Evolutionary conservation across 2,329 filamentous ascomycete species (phyloP), one percentile per base, ranked within the genome.

Genomic region (Penicillium sumatraense): DNA sequence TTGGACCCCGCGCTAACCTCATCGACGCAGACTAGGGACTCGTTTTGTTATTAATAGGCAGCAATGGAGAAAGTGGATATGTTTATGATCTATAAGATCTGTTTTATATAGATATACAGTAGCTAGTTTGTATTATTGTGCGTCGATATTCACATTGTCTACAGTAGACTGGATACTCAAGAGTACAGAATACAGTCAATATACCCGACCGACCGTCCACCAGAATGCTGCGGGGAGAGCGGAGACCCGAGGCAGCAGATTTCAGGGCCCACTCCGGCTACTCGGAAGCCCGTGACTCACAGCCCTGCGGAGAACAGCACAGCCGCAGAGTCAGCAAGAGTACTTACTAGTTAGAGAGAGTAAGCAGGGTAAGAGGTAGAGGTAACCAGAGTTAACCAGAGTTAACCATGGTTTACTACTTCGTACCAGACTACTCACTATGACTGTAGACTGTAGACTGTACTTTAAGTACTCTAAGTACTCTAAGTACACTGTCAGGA

Each of bases 1-100:
- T 61, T 26, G 54, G 62, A 60, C 61, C 61, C 62, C 59, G 61
- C 62, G 62, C 61, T 59, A 61, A 21, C 23, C n/a, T n/a, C n/a
- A n/a, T n/a, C n/a, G n/a, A n/a, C n/a, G n/a, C n/a, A n/a, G n/a
- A n/a, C n/a, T n/a, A n/a, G n/a, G n/a, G n/a, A n/a, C n/a, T n/a
- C 11, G 44, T 16, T 38, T 38, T 38, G 49, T 52, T 52, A 52
- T 56, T 49, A 49, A 56, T 52, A 52, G 49, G 27, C 20, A 49
- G 53, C 36, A 44, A 52, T 52, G 38, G n/a, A 16, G 9, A 16
- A n/a, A 16, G 9, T 16, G 16, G 33, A 14, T 16, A 11, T 38
- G 18, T 23, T 24, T 24, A 18, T 42, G 21, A 42, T 42, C 11
- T 42, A n/a, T 42, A 23, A 36, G 33, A 13, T 36, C 16, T 13